Percentiles rank a stretch among this genome's conserved stretches.
Evolutionary conservation across 495 filamentous ascomycete genomes (phyloP).

Genomic region (Podospora pseudoanserina): DNA sequence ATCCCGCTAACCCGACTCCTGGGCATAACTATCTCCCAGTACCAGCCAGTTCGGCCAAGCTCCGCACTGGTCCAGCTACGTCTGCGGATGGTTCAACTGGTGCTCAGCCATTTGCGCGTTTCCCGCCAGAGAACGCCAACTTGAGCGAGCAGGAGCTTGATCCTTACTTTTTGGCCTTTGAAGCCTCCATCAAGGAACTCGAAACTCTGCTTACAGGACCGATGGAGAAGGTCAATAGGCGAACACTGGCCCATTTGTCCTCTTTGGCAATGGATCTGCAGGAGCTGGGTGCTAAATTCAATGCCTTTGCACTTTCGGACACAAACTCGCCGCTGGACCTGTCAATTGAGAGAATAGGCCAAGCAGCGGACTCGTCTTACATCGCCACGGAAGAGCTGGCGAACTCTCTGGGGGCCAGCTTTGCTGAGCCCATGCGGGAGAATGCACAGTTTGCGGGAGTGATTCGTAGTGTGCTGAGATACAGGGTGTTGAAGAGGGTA

Average conservation of each 20-base stretch:
- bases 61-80: slow-evolving; percentile 57
- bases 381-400: slow-evolving; percentile 93
- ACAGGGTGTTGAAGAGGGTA: slow-evolving; percentile 84
- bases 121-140: slow-evolving; percentile 72
- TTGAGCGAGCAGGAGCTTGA: slow-evolving; percentile 88
- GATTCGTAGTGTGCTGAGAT: slow-evolving; percentile 81
- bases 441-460: slow-evolving; percentile 96
- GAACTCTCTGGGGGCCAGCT: slow-evolving; percentile 73
- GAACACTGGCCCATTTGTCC: slow-evolving; percentile 79
- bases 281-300: slow-evolving; percentile 89
- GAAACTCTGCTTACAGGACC: slow-evolving; percentile 82
- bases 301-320: slow-evolving; percentile 95
- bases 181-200: slow-evolving; percentile 80
- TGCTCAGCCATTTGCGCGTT: slow-evolving; percentile 64
- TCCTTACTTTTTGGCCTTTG: slow-evolving; percentile 90
- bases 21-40: slow-evolving; percentile 86
- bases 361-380: slow-evolving; percentile 93
- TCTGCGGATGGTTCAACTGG: slow-evolving; percentile 49
- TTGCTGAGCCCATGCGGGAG: slow-evolving; percentile 96
- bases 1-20: slow-evolving; percentile 85
- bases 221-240: slow-evolving; percentile 91
- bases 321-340: slow-evolving; percentile 81
- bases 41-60: slow-evolving; percentile 77
- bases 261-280: slow-evolving; percentile 81
- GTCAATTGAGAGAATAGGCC: slow-evolving; percentile 89